Conservation (phyloP, 805 yeast species). For the Candida takata region DNA sequence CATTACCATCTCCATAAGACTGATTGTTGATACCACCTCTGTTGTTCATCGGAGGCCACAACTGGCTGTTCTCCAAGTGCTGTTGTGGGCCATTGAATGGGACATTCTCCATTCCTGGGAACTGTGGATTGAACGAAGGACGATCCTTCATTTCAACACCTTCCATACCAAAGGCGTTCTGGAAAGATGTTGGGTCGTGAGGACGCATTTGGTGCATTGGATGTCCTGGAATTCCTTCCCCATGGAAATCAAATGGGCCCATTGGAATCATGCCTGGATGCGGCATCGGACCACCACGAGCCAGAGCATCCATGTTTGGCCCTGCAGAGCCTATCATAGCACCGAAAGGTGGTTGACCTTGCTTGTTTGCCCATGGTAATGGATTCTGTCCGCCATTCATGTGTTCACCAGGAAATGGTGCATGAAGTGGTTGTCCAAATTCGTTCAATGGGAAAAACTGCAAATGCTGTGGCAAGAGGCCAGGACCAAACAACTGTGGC, state of each 20-base stretch:
- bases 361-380: conserved; percentile 20
- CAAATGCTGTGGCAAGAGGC: conserved; percentile 19
- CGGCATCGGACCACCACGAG: conserved; percentile 20
- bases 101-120: conserved; percentile 12
- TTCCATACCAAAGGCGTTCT: conserved; percentile 9
- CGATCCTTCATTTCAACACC: conserved; percentile 13
- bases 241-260: conserved; percentile 22
- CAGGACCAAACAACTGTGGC: conserved; percentile 11
- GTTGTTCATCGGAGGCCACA: conserved; percentile 21
- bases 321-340: conserved; percentile 6
- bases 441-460: conserved; percentile 24
- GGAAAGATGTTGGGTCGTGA: conserved; percentile 7
- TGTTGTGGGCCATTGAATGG: conserved; percentile 11
- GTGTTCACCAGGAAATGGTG: conserved; percentile 15
- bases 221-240: conserved; percentile 16
- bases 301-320: conserved; percentile 11
- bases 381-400: conserved; percentile 13
- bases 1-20: conserved; percentile 6
- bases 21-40: conserved; percentile 4
- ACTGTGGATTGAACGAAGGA: conserved; percentile 6
- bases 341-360: conserved; percentile 17
- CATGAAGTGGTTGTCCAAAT: conserved; percentile 23
- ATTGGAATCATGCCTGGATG: conserved; percentile 23
- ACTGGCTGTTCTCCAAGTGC: conserved; percentile 16
- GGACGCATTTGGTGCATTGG: conserved; percentile 13